These are phyloP conservation scores for Auxenochlorella pyrenoidosa DNA, from an alignment of 139 green algal genomes.

Conservation along the genomic window DNA sequence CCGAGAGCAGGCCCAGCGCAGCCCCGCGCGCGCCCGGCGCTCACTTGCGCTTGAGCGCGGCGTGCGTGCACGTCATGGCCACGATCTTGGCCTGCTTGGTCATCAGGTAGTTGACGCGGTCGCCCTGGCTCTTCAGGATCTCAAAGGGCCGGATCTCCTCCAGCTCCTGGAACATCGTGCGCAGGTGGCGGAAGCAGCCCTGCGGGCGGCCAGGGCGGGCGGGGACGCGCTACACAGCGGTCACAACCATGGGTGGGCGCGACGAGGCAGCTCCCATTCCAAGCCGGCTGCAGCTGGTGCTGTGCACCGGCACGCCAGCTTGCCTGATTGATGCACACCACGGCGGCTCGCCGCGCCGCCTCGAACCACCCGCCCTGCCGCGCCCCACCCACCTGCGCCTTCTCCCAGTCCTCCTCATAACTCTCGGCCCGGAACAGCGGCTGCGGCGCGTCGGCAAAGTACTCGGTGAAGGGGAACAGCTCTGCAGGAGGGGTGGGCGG, in stretches of 20 bases:
- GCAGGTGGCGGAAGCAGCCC: slow-evolving; percentile 92
- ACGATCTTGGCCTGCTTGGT: slow-evolving; percentile 98
- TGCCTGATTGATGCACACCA: background rate
- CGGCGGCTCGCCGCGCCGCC: background rate
- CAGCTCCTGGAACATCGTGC: slow-evolving; percentile 94
- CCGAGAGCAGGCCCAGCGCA: no score
- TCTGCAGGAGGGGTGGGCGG: background rate
- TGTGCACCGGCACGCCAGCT: background rate
- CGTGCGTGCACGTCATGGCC: slow-evolving; percentile 99
- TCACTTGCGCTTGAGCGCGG: slow-evolving; percentile 88
- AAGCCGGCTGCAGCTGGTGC: no score
- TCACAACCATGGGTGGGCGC: background rate
- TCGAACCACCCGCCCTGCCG: background rate
- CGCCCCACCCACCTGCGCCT: slow-evolving; percentile 24
- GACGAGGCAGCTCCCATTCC: background rate
- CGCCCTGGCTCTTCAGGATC: slow-evolving; percentile 79
- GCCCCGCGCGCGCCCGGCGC: background rate
- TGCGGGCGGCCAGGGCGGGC: background rate
- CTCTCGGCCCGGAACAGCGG: slow-evolving; percentile 73
- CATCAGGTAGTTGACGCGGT: slow-evolving; percentile 95
- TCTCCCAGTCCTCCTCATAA: slow-evolving; percentile 72
- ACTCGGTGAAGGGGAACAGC: slow-evolving; percentile 60
- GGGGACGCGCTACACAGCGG: background rate
- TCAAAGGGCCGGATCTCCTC: slow-evolving; percentile 98
- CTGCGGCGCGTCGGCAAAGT: slow-evolving; percentile 88